Percentiles rank a stretch among this genome's conserved stretches.
Conservation (phyloP, 176 grass and related monocot genomes). For the Luzula sylvatica region DNA sequence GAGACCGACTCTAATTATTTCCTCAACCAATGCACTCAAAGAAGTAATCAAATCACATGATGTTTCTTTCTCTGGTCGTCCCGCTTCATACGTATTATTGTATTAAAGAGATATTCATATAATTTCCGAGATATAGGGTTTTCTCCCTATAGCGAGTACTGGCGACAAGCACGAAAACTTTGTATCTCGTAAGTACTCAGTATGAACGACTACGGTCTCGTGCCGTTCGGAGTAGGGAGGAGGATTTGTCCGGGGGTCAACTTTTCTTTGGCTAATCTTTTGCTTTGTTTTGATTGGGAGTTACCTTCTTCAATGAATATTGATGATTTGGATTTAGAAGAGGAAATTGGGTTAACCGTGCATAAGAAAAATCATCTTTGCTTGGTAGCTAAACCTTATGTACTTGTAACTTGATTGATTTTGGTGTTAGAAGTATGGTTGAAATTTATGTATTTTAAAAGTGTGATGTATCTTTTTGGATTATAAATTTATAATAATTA, state of each 20-base stretch:
- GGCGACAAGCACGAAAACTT: constrained; percentile 41
- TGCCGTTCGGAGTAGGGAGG: constrained; percentile 53
- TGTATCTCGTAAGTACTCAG: constrained; percentile 43
- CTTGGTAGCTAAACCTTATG: constrained; percentile 13
- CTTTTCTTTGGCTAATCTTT: constrained; percentile 50
- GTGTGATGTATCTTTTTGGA: no score
- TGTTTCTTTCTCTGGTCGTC: constrained; percentile 38
- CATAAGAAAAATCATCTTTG: constrained; percentile 47
- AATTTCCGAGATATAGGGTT: constrained; percentile 27
- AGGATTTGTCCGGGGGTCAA: constrained; percentile 66
- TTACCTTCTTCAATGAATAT: constrained; percentile 7
- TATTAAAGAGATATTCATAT: constrained; percentile 28
- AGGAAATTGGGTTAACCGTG: constrained; percentile 29
- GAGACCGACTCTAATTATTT: constrained; percentile 44
- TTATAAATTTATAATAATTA: no score
- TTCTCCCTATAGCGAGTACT: constrained; percentile 26
- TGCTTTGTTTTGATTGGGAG: constrained; percentile 52
- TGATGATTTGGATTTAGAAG: constrained; percentile 34
- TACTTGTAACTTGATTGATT: neutral
- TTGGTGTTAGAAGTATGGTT: no score
- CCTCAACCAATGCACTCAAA: constrained; percentile 29
- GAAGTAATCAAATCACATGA: constrained; percentile 37
- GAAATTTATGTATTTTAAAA: no score
- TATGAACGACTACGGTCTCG: constrained; percentile 32
- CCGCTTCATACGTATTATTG: constrained; percentile 20